Base-by-base conservation (phyloP, 2,329 filamentous ascomycete genomes). In the Phaeoacremonium minimum region DNA sequence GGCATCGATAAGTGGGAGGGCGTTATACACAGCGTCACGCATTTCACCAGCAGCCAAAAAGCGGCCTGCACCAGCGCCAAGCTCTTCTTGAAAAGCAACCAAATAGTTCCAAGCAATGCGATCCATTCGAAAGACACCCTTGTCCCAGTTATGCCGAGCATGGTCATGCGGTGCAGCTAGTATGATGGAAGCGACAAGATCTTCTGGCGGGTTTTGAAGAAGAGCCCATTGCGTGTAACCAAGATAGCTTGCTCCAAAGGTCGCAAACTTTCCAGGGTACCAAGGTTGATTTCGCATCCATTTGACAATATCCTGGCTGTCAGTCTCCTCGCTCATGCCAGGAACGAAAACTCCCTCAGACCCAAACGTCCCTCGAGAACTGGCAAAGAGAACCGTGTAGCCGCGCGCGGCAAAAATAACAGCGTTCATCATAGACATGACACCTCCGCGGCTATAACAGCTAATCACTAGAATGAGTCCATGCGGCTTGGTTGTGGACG, bases 281-380 rank as follows among this genome's bases (percentile, higher is more conserved):
- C 47, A 50, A 1, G 33, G 18, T 36, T 50, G 47, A 12, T 22
- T 22, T 11, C 46, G 42, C 46, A 47, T 49, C 47, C 47, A 50
- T 4, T 5, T 20, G 17, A 50, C 45, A 15, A 49, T 32, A 18
- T 36, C 37, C n/a, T 37, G 39, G 4, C 38, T 19, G 18, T 49
- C 47, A 5, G 38, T 18, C 15, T n/a, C 5, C 7, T 49, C 46
- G 14, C 26, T 30, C n/a, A 30, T 32, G 4, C 14, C 37, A 1
- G 45, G 32, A 12, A 30, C 43, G 16, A 46, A 36, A 4, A 7
- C 8, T 3, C 49, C 49, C 6, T 30, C 36, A 6, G 49, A 52
- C 2, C 41, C 47, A n/a, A 40, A 43, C 6, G 46, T 50, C 9
- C 48, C 49, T 12, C 49, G 43, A n/a, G n/a, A n/a, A n/a, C n/a